These are phyloP conservation scores for Gossypium bickii DNA, from an alignment of 345 rosid species.

Conservation along the genomic window DNA sequence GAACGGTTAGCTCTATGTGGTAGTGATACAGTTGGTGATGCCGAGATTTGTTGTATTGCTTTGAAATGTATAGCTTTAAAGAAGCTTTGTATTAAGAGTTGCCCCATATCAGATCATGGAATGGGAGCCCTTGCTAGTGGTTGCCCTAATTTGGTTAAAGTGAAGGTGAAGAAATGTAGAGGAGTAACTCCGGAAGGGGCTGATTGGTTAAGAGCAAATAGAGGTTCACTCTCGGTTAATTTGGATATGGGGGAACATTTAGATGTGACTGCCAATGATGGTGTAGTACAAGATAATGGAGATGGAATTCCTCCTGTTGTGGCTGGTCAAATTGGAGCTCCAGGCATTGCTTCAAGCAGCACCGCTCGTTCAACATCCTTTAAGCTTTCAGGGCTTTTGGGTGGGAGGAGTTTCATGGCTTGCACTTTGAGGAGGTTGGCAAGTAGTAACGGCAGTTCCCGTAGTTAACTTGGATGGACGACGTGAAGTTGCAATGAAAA, in stretches of 20 bases:
- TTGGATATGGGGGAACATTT: constrained; percentile 51
- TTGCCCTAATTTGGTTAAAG: constrained; percentile 75
- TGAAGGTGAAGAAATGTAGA: constrained; percentile 80
- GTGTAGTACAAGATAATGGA: constrained; percentile 44
- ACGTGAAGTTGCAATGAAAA: constrained; percentile 1
- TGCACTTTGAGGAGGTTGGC: constrained; percentile 72
- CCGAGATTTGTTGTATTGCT: constrained; percentile 59
- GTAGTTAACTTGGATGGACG: constrained; percentile 22
- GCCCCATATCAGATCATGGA: constrained; percentile 57
- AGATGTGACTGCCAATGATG: constrained; percentile 51
- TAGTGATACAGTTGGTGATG: constrained; percentile 67
- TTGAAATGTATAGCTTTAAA: constrained; percentile 62
- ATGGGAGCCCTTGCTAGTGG: constrained; percentile 65
- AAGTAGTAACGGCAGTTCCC: constrained; percentile 41
- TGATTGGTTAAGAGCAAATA: constrained; percentile 41
- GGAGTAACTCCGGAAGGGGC: constrained; percentile 54
- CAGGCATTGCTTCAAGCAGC: constrained; percentile 41
- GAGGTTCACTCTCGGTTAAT: constrained; percentile 51
- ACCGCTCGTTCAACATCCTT: constrained; percentile 51
- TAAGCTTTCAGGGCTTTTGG: constrained; percentile 56
- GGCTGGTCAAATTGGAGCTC: constrained; percentile 13
- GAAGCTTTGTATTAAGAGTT: constrained; percentile 72
- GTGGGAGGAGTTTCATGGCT: constrained; percentile 67
- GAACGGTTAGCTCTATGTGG: constrained; percentile 74
- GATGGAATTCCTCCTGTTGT: constrained; percentile 31